phyloP scores from a whole-genome alignment of 805 yeast species.

The Cyberlindnera suaveolens region DNA sequence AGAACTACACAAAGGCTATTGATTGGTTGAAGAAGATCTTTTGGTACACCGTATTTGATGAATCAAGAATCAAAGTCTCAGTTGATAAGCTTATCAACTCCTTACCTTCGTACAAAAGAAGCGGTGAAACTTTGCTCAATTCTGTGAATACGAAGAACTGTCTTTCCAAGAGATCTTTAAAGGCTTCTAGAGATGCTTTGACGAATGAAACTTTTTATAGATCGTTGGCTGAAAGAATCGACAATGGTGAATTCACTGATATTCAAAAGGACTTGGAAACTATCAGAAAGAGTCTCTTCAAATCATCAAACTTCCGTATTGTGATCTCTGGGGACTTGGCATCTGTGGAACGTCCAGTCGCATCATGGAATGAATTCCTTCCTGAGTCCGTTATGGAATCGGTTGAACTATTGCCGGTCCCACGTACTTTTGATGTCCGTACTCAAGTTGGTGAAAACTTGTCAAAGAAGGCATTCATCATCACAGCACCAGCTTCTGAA shows the following conservation, averaged over 20 bases:
- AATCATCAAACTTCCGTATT: conserved; percentile 54
- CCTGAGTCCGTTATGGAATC: not conserved
- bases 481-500: conserved; percentile 79
- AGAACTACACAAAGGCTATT: conserved; percentile 61
- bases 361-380: conserved; percentile 44
- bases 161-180: conserved; percentile 54
- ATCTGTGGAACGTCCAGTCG: conserved; percentile 47
- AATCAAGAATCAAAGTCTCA: conserved; percentile 59
- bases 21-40: conserved; percentile 70
- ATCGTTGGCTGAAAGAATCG: conserved; percentile 41
- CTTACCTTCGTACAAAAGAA: conserved; percentile 35
- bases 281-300: conserved; percentile 47
- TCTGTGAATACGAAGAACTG: conserved; percentile 52
- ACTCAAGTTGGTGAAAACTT: conserved; percentile 53
- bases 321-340: conserved; percentile 65
- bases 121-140: conserved; percentile 49
- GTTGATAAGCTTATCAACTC: conserved; percentile 35
- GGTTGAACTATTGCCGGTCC: conserved; percentile 31
- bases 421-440: conserved; percentile 46
- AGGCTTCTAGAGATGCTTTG: conserved; percentile 61
- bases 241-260: conserved; percentile 43
- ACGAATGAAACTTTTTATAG: conserved; percentile 53
- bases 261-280: conserved; percentile 45
- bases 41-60: conserved; percentile 65
- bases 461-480: conserved; percentile 48